Evolutionary conservation across 208 protist species (phyloP).

Genomic region (Crithidia thermophila): DNA sequence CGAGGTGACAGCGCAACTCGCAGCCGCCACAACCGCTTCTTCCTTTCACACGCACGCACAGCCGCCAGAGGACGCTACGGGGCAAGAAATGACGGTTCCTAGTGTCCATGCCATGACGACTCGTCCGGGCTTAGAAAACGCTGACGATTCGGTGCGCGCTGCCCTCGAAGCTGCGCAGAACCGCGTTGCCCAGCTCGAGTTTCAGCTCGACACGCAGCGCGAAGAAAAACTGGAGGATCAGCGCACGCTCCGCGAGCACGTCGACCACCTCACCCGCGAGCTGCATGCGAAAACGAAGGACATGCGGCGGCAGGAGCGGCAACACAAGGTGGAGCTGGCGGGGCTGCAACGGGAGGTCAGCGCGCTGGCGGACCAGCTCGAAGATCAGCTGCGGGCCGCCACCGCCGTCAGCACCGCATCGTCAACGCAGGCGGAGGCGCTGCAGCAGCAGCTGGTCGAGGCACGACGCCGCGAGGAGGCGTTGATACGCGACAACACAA

Average conservation of each 20-base stretch:
- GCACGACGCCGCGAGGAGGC: conserved; percentile 6
- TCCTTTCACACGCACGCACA: too few relatives aligned
- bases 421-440: neutral
- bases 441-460: conserved; percentile 16
- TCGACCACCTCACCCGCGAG: conserved; percentile 39
- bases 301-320: conserved; percentile 28
- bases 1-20: neutral
- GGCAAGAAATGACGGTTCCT: neutral
- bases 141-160: neutral
- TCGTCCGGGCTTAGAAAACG: too few relatives aligned
- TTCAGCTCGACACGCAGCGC: conserved; percentile 36
- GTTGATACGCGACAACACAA: conserved; percentile 6
- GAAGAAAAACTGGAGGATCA: conserved; percentile 38
- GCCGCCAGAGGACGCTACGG: neutral
- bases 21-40: too few relatives aligned
- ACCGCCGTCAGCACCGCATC: neutral
- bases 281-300: conserved; percentile 24
- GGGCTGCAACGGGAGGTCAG: conserved; percentile 49
- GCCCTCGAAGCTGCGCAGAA: conserved; percentile 16
- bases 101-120: too few relatives aligned
- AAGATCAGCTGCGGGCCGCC: conserved; percentile 24
- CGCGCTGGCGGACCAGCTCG: conserved; percentile 42
- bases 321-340: conserved; percentile 42
- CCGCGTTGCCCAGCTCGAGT: conserved; percentile 32
- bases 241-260: conserved; percentile 39